Evolutionary conservation across 805 yeast genomes (phyloP).

Genomic region (Ogataea henricii): DNA sequence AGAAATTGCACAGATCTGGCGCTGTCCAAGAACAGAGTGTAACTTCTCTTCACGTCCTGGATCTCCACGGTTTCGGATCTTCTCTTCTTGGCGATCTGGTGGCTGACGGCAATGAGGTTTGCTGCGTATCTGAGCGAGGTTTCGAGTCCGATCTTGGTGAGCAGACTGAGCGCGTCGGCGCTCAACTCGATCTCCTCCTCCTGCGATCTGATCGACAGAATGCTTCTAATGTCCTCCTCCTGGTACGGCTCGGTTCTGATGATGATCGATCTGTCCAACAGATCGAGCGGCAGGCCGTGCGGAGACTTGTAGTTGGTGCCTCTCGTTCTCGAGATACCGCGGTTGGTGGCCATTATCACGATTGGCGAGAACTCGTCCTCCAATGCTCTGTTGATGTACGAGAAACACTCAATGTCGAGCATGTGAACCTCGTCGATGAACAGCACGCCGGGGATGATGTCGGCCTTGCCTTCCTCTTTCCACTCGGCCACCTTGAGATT

Average conservation of each 20-base stretch:
- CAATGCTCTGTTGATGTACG: conserved; percentile 90
- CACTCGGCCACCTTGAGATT: conserved; percentile 82
- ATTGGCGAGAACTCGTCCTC: conserved; percentile 92
- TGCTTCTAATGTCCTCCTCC: conserved; percentile 77
- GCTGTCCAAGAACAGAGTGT: conserved; percentile 81
- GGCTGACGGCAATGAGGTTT: conserved; percentile 89
- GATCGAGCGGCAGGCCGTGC: conserved; percentile 96
- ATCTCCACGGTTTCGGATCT: conserved; percentile 64
- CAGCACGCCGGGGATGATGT: conserved; percentile 94
- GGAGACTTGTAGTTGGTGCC: conserved; percentile 92
- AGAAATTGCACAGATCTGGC: conserved; percentile 75
- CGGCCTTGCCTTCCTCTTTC: conserved; percentile 98
- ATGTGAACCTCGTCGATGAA: conserved; percentile 98
- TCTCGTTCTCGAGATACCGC: conserved; percentile 88
- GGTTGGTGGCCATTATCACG: conserved; percentile 92
- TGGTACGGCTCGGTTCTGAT: conserved; percentile 90
- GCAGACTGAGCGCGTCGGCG: conserved; percentile 68
- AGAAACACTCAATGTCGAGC: conserved; percentile 96
- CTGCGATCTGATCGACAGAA: conserved; percentile 77
- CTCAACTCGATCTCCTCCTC: conserved; percentile 72
- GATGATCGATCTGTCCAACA: conserved; percentile 87
- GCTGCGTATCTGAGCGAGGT: conserved; percentile 90
- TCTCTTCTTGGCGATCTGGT: conserved; percentile 76
- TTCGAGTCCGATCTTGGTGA: conserved; percentile 72
- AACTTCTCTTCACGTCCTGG: conserved; percentile 82